Conservation (phyloP, 2,329 filamentous ascomycete genomes). For the Aspergillus viridinutans region DNA sequence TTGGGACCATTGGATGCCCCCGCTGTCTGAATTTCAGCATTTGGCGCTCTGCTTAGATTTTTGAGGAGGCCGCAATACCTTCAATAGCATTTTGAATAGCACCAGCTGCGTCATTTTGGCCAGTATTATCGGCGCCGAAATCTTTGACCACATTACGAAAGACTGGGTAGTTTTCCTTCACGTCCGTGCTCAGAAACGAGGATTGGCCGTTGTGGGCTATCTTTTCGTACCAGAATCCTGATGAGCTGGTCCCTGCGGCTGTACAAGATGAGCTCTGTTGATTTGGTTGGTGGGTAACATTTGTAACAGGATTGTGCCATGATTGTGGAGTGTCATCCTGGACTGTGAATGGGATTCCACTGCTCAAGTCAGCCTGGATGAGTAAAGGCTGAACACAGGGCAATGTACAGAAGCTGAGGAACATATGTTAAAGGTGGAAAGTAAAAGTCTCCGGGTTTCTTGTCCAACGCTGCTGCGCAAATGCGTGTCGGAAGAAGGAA, state of each 20-base stretch:
- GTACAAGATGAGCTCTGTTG: constrained; percentile 1
- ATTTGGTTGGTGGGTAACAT: constrained; percentile 6
- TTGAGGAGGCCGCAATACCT: constrained; percentile 11
- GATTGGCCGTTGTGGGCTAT: constrained; percentile 27
- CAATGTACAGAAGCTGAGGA: background rate
- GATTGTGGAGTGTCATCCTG: constrained; percentile 15
- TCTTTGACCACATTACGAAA: constrained; percentile 35
- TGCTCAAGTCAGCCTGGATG: constrained; percentile 3
- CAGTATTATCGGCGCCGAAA: constrained; percentile 32
- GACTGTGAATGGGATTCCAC: constrained; percentile 17
- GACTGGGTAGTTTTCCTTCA: constrained; percentile 30
- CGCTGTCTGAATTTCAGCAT: constrained; percentile 8
- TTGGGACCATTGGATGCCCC: constrained; percentile 23
- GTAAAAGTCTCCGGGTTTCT: background rate
- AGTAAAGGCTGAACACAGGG: background rate
- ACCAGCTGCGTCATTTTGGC: constrained; percentile 22
- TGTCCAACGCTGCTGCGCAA: background rate
- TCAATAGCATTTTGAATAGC: constrained; percentile 29
- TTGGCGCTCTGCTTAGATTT: background rate
- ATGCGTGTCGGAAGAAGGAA: background rate
- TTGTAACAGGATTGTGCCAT: constrained; percentile 11
- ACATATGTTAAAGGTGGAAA: background rate
- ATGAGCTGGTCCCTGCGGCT: constrained; percentile 1
- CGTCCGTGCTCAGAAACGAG: constrained; percentile 19
- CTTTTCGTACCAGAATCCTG: constrained; percentile 26